Percentiles rank a stretch among this genome's conserved stretches.
Conservation (phyloP, 2,329 filamentous ascomycete species). For the Ophiostoma australiae region DNA sequence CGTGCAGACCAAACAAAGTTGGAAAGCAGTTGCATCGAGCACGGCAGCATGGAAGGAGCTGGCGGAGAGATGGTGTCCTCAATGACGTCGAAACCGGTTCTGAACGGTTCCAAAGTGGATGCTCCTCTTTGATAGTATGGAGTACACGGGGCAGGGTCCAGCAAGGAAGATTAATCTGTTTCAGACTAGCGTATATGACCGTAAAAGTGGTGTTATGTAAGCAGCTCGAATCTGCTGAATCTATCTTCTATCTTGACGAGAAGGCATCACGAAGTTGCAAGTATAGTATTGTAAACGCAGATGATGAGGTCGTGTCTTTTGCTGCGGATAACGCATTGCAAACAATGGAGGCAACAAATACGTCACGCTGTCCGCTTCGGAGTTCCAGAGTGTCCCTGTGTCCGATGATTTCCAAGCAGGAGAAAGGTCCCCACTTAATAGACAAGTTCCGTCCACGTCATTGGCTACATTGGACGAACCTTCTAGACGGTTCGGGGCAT, state of each 20-base stretch:
- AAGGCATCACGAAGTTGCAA: background rate
- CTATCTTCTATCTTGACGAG: background rate
- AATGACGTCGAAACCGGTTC: background rate
- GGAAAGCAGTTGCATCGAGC: background rate
- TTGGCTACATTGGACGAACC: background rate
- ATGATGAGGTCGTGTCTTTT: too few species aligned
- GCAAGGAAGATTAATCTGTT: background rate
- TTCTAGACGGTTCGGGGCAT: conserved; percentile 11
- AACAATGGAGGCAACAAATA: background rate
- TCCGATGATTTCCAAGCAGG: background rate
- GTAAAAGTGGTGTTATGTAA: background rate
- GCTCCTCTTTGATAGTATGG: background rate
- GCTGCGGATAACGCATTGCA: too few species aligned
- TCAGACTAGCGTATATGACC: background rate
- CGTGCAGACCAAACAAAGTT: background rate
- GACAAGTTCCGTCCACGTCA: background rate
- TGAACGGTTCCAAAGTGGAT: background rate
- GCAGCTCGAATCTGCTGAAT: background rate
- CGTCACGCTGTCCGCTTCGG: background rate
- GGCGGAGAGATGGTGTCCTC: background rate
- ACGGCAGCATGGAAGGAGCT: background rate
- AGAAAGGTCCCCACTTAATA: background rate
- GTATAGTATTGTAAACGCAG: too few species aligned
- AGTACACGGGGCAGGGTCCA: background rate
- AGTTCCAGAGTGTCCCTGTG: background rate